Percentiles rank a stretch among this genome's conserved stretches.
Evolutionary conservation across 2,329 filamentous ascomycete species (phyloP).

Genomic region (Coniella lustricola): DNA sequence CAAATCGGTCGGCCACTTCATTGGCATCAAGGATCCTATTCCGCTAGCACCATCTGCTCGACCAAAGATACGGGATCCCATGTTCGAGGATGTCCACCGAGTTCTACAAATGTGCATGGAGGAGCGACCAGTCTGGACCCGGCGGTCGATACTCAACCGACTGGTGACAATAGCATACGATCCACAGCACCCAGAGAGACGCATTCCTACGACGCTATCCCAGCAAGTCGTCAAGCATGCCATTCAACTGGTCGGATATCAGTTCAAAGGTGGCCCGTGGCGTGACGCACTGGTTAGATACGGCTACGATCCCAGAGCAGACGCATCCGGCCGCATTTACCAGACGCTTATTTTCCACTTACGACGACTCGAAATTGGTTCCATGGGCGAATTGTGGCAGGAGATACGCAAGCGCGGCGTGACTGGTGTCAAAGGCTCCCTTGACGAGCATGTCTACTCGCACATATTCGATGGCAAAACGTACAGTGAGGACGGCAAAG

Average conservation of each 20-base stretch:
- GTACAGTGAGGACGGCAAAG: constrained; percentile 72
- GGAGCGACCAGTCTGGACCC: constrained; percentile 77
- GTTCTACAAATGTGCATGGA: constrained; percentile 60
- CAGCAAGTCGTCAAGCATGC: constrained; percentile 63
- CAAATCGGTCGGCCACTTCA: constrained; percentile 51
- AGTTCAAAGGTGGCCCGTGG: constrained; percentile 90
- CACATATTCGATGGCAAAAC: constrained; percentile 80
- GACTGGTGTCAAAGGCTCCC: constrained; percentile 22
- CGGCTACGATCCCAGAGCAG: constrained; percentile 75
- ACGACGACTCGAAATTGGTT: constrained; percentile 40
- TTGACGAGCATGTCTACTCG: constrained; percentile 25
- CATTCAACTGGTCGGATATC: constrained; percentile 80
- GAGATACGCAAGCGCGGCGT: constrained; percentile 34
- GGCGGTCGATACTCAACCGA: constrained; percentile 71
- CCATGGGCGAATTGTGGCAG: constrained; percentile 43
- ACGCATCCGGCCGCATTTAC: constrained; percentile 71
- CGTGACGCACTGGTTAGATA: constrained; percentile 79
- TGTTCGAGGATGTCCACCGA: constrained; percentile 57
- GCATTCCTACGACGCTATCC: constrained; percentile 21
- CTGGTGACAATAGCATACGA: constrained; percentile 32
- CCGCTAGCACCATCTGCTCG: constrained; percentile 54
- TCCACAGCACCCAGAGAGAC: constrained; percentile 30
- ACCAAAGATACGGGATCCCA: constrained; percentile 51
- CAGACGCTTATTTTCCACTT: constrained; percentile 87
- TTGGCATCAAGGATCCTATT: constrained; percentile 54